Evolutionary conservation across 257 asterid genomes (phyloP).

Genomic region (Petunia axillaris): DNA sequence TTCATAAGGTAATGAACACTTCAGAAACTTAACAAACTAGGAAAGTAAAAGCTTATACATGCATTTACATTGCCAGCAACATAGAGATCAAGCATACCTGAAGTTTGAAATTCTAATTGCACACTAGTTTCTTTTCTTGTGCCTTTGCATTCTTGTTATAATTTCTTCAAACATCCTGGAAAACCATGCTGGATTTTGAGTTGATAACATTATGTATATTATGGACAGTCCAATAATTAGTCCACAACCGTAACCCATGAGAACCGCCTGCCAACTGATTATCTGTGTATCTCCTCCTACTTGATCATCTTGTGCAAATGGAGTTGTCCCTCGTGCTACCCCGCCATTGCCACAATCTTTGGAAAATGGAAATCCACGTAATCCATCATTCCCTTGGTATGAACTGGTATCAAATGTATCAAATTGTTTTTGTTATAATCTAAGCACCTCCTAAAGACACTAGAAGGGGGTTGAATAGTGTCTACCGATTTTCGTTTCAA

Average conservation of each 20-base stretch:
- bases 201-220: background rate
- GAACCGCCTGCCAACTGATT: constrained; percentile 19
- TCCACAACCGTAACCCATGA: constrained; percentile 22
- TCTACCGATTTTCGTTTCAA: no score
- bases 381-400: constrained; percentile 3
- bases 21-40: background rate
- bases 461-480: no score
- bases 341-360: background rate
- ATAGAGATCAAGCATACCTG: background rate
- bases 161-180: background rate
- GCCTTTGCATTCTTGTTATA: background rate
- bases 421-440: background rate
- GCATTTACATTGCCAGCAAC: background rate
- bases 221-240: background rate
- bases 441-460: no score
- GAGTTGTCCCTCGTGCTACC: background rate
- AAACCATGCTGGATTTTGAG: background rate
- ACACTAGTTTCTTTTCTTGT: background rate
- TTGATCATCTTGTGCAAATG: background rate
- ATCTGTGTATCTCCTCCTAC: background rate
- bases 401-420: constrained; percentile 13
- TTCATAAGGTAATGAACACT: background rate
- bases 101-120: background rate
- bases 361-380: constrained; percentile 8
- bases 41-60: background rate